Base-by-base conservation (phyloP, 495 filamentous ascomycete species). In the Neurospora cerealis region DNA sequence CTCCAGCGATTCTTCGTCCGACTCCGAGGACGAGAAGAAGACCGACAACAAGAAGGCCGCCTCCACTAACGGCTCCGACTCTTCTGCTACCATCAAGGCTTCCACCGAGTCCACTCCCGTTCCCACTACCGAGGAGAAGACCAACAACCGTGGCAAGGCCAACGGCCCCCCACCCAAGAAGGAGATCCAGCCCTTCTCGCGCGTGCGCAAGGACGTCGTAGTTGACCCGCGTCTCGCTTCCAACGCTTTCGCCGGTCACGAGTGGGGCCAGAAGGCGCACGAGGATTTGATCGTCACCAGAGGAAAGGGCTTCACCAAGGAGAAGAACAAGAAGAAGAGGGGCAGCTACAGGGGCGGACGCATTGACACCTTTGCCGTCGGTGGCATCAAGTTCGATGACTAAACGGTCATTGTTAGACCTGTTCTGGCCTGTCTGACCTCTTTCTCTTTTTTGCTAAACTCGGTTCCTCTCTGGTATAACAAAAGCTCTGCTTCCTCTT, bases 271-370 rank as follows among this genome's bases (percentile, higher is more conserved):
- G 71, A 89, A 89, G 71, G 96, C 96, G 41, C 92, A 92, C 77
- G 87, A 92, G 73, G 95, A 98, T 80, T 83, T 99, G 70, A 93
- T 91, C 38, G 88, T 97, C 34, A 98, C 95, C 36, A 93, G 91
- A 80, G 96, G 96, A 72, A 98, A 97, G 85, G 93, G 93, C 17
- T 99, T 99, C 84, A 99, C 95, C 71, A 99, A 99, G 87, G 96
- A 98, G 85, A 99, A 99, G 90, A 98, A 99, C 82, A 99, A 98
- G 84, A 90, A 90, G 85, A 93, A 93, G 87, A 83, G 93, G 77
- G 96, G 96, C 69, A 92, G 89, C 70, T 97, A 97, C 85, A 88
- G 91, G 71, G 95, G 94, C 15, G 95, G 95, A 10, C 85, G 86
- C 28, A 93, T 98, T 74, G 93, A 97, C 80, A 91, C 93, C 73